Percentiles rank a stretch among this genome's conserved stretches.
Evolutionary conservation across 2,329 filamentous ascomycete species (phyloP).

Genomic region (Orbilia quercus): DNA sequence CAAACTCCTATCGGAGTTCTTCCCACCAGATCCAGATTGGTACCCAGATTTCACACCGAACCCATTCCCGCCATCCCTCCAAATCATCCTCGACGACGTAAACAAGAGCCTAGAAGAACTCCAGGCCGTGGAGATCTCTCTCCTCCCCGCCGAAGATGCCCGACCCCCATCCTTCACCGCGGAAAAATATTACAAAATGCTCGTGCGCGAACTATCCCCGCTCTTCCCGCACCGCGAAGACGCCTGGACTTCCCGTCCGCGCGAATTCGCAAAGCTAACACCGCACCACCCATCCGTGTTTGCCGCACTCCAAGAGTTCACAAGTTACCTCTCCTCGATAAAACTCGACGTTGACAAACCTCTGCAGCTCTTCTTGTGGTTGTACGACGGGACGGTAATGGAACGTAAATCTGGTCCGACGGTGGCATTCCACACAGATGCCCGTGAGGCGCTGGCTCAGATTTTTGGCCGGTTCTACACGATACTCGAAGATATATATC

Average conservation of each 20-base stretch:
- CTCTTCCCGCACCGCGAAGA: slow-evolving; percentile 16
- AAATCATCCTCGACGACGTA: slow-evolving; percentile 1
- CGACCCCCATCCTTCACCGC: not conserved
- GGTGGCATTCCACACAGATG: not conserved
- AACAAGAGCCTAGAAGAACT: not conserved
- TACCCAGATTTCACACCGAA: slow-evolving; percentile 2
- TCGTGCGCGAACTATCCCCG: not conserved
- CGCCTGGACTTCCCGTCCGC: not conserved
- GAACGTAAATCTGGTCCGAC: slow-evolving; percentile 1
- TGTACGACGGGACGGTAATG: slow-evolving; percentile 4
- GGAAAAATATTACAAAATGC: not conserved
- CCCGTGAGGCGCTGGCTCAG: slow-evolving; percentile 2
- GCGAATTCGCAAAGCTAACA: not conserved
- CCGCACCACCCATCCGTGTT: not conserved
- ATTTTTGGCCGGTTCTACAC: slow-evolving; percentile 21
- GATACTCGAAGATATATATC: not conserved
- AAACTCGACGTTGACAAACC: not conserved
- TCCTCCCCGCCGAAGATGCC: not conserved
- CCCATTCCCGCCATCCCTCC: not conserved
- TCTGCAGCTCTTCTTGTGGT: not conserved
- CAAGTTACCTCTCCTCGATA: slow-evolving; percentile 1
- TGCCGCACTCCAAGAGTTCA: slow-evolving; percentile 20
- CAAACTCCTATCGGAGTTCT: slow-evolving; percentile 4
- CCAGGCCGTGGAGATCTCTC: not conserved
- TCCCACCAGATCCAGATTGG: slow-evolving; percentile 6